Evolutionary conservation across 2,329 filamentous ascomycete genomes (phyloP).

Genomic region (Aspergillus brunneoviolaceus): DNA sequence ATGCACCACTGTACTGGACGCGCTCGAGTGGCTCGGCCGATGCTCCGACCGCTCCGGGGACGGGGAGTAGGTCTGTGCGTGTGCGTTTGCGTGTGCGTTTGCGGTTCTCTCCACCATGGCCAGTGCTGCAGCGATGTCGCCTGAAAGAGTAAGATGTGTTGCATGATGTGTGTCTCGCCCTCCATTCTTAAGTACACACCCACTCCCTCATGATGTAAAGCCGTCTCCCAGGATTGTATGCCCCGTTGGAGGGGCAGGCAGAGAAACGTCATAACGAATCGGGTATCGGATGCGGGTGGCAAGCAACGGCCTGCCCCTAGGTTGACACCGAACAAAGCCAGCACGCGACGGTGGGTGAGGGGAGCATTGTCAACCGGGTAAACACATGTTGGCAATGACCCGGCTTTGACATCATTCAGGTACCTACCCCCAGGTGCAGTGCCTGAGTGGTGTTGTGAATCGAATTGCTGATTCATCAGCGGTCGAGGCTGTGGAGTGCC

Average conservation of each 20-base stretch:
- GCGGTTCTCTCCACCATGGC: not conserved
- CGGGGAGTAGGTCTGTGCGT: not conserved
- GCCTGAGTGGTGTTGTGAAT: not conserved
- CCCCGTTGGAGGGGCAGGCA: not conserved
- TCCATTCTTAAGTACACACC: not conserved
- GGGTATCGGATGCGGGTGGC: not conserved
- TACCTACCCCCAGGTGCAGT: not conserved
- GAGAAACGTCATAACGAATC: not conserved
- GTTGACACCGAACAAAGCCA: not conserved
- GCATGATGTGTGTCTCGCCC: not conserved
- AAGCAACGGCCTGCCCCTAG: not conserved
- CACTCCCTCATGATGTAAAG: not conserved
- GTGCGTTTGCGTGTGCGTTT: no score
- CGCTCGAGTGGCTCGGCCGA: not conserved
- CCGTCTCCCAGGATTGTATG: not conserved
- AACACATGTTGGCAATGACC: not conserved
- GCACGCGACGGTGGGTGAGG: not conserved
- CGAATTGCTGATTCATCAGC: not conserved
- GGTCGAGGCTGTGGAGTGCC: not conserved
- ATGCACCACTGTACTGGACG: not conserved
- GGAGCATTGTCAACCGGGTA: not conserved
- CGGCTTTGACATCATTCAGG: not conserved
- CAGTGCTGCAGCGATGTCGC: not conserved
- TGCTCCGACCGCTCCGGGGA: not conserved
- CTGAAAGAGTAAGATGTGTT: not conserved